These are phyloP conservation scores for Mycotypha africana DNA, from an alignment of 371 early-diverging fungal genomes.

Conservation along the genomic window DNA sequence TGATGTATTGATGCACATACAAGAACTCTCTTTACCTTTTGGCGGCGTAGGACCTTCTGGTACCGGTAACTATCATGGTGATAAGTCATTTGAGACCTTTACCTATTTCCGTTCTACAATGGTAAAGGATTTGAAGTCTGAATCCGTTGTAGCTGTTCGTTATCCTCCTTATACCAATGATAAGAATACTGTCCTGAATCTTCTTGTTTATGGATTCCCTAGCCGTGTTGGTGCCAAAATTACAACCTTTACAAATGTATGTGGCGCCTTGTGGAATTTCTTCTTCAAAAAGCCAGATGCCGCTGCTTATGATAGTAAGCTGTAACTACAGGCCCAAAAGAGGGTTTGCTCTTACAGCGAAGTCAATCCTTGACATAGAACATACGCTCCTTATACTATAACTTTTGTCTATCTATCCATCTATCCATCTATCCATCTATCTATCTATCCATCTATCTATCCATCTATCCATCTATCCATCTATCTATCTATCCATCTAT, in stretches of 20 bases:
- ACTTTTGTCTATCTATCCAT: too few relatives aligned
- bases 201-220: slow-evolving; percentile 29
- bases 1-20: slow-evolving; percentile 60
- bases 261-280: slow-evolving; percentile 25
- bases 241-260: slow-evolving; percentile 17
- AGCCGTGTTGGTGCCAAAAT: slow-evolving; percentile 19
- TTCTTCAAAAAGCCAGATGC: slow-evolving; percentile 22
- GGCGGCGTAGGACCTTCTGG: slow-evolving; percentile 87
- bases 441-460: too few relatives aligned
- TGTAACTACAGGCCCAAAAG: too few relatives aligned
- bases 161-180: slow-evolving; percentile 48
- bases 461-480: too few relatives aligned
- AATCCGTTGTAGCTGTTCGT: slow-evolving; percentile 35
- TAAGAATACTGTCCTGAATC: slow-evolving; percentile 20
- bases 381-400: neutral
- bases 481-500: too few relatives aligned
- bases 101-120: slow-evolving; percentile 59
- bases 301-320: slow-evolving; percentile 1
- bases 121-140: slow-evolving; percentile 45
- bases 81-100: slow-evolving; percentile 69
- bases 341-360: too few relatives aligned
- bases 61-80: slow-evolving; percentile 77
- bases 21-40: slow-evolving; percentile 65
- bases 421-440: too few relatives aligned
- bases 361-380: neutral